Evolutionary conservation across 139 green algal species (phyloP), one percentile per base, ranked within the genome.

Genomic region (Micractinium conductrix): DNA sequence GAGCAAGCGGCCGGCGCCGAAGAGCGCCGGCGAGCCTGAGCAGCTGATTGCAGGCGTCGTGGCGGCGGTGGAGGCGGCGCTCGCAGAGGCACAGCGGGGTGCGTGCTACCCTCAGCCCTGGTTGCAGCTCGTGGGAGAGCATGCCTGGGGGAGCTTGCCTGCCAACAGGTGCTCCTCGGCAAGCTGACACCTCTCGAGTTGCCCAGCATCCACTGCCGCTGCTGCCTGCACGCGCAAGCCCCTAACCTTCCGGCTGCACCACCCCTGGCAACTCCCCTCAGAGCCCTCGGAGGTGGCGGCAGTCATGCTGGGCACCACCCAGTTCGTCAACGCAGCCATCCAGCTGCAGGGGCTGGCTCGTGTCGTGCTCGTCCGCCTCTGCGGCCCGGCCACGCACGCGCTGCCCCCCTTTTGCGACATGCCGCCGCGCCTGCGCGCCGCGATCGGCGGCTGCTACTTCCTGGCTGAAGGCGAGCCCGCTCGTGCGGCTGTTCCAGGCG

Each of bases 261-360:
- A 35, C 38, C 33, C 14, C 38, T 58, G 8, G 4, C 14, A 9
- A 24, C 68, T 37, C 17, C 2, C n/a, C 48, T 80, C 84, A 89
- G 87, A 72, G 22, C 37, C 63, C 0, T 22, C 45, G 62, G 79
- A 80, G 8, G 48, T 91, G 9, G 37, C 26, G 16, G 63, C 68
- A 3, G 79, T 86, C 40, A 89, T 85, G 62, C 42, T 91, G 55
- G 88, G 88, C 26, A 91, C 88, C 1, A 91, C 86, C 0, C 88
- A 53, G 74, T 89, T 92, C 86, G 83, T 92, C 4, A 92, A 92
- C 24, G 88, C 88, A 0, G 26, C 71, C 24, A 38, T 89, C 8
- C 43, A 88, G 48, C 79, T 60, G 16, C 45, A 48, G 28, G 82
- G 74, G 5, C 43, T 92, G 69, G 74, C 69, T 2, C n/a, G 30